Conservation (phyloP, 177 flowering plant genomes). For the Tripterygium wilfordii region DNA sequence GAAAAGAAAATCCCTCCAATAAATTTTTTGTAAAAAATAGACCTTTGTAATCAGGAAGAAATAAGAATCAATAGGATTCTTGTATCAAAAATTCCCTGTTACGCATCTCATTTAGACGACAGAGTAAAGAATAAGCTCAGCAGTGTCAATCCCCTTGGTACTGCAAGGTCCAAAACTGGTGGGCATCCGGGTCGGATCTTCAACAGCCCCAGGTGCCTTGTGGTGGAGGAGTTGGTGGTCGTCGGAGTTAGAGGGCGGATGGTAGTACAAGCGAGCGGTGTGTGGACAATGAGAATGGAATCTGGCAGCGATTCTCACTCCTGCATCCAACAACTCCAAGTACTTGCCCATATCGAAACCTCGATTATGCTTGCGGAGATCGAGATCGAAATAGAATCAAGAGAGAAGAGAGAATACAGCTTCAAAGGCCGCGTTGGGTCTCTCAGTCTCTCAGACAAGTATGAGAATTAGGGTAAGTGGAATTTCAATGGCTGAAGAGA, state of each 20-base stretch:
- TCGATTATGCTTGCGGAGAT: too few relatives aligned
- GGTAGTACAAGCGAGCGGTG: slow-evolving; percentile 68
- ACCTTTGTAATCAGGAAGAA: not conserved
- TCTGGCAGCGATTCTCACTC: slow-evolving; percentile 56
- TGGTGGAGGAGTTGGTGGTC: slow-evolving; percentile 10
- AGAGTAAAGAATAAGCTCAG: slow-evolving; percentile 13
- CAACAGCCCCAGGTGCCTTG: not conserved
- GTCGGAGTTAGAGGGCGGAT: slow-evolving; percentile 40
- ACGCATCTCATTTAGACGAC: slow-evolving; percentile 5
- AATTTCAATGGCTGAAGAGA: too few relatives aligned
- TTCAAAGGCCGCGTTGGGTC: too few relatives aligned
- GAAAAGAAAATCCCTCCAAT: not conserved
- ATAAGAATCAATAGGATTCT: too few relatives aligned
- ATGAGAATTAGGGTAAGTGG: too few relatives aligned
- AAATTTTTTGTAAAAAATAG: not conserved
- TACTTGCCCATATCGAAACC: slow-evolving; percentile 62
- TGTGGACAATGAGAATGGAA: slow-evolving; percentile 83
- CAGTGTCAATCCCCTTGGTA: slow-evolving; percentile 5
- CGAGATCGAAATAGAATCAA: too few relatives aligned
- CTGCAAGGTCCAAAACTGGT: not conserved
- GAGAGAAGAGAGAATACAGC: too few relatives aligned
- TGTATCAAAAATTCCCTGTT: too few relatives aligned
- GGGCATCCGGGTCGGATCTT: not conserved
- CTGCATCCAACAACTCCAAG: slow-evolving; percentile 55
- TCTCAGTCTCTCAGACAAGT: too few relatives aligned